Conservation (phyloP, 176 grass and related monocot genomes). For the Cenchrus fungigraminus region DNA sequence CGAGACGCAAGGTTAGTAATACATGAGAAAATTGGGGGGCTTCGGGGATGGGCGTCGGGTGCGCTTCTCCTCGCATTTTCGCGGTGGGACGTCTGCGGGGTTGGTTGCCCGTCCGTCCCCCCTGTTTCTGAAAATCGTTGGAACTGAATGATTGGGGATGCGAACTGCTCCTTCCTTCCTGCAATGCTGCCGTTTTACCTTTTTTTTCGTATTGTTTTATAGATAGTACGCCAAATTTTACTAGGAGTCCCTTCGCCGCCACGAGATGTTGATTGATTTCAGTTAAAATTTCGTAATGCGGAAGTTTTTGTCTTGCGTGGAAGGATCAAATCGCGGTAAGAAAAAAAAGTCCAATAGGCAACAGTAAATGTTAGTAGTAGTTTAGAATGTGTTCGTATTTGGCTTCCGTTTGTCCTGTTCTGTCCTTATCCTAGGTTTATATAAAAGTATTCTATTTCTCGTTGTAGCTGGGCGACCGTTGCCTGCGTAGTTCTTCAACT, state of each 20-base stretch:
- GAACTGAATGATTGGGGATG: background rate
- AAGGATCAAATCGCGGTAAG: background rate
- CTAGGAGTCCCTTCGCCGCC: background rate
- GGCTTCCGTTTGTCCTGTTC: background rate
- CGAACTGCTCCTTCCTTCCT: background rate
- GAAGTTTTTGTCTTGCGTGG: background rate
- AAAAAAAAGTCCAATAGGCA: background rate
- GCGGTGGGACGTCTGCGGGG: background rate
- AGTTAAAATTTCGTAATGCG: background rate
- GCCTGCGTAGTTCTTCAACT: constrained; percentile 1
- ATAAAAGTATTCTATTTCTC: too few relatives aligned
- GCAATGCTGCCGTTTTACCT: constrained; percentile 10
- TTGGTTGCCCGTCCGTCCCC: background rate
- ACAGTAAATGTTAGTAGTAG: background rate
- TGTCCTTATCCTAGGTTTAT: background rate
- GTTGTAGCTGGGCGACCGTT: background rate
- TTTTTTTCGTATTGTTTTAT: background rate
- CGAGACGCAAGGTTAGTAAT: constrained; percentile 76
- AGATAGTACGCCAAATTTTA: background rate
- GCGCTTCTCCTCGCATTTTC: background rate
- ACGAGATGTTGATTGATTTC: background rate
- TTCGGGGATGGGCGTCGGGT: background rate
- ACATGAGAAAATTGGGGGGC: background rate
- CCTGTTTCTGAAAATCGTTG: background rate
- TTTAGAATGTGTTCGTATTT: background rate